Conservation (phyloP, 139 green algal genomes). For the Yamagishiella unicocca region DNA sequence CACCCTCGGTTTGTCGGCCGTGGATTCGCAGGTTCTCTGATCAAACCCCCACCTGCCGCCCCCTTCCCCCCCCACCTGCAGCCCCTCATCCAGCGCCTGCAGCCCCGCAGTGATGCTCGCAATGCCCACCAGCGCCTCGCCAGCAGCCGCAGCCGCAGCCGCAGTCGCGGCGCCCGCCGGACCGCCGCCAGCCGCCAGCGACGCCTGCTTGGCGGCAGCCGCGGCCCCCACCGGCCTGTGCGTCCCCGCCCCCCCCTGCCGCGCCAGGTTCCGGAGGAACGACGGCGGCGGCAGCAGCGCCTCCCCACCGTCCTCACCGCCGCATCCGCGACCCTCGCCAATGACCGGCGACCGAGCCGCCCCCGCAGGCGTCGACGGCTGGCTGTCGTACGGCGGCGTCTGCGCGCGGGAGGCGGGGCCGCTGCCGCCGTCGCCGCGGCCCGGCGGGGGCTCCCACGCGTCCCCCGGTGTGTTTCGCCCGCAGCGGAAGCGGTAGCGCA, state of each 20-base stretch:
- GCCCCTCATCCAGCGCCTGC: slow-evolving; percentile 19
- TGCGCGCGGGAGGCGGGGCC: background rate
- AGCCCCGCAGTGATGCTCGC: slow-evolving; percentile 17
- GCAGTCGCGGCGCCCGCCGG: background rate
- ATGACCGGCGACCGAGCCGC: background rate
- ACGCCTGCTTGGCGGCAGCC: background rate
- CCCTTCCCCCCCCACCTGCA: slow-evolving; percentile 21
- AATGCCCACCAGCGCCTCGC: background rate
- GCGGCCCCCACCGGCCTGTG: background rate
- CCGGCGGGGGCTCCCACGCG: slow-evolving; percentile 29
- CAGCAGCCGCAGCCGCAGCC: background rate
- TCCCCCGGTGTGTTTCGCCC: background rate
- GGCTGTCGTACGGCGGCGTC: background rate
- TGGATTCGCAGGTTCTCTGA: too few relatives aligned
- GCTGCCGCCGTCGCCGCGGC: background rate
- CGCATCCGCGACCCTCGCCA: background rate
- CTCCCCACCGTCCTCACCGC: background rate
- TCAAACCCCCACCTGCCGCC: too few relatives aligned
- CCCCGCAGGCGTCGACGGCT: background rate
- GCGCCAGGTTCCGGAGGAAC: slow-evolving; percentile 38
- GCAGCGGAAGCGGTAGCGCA: slow-evolving; percentile 10
- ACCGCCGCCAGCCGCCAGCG: background rate
- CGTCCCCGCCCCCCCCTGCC: slow-evolving; percentile 34
- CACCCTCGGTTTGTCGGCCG: too few relatives aligned
- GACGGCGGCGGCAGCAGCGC: slow-evolving; percentile 26